Conservation (phyloP, 768 basidiomycete species). For the Pleurotus djamor region DNA sequence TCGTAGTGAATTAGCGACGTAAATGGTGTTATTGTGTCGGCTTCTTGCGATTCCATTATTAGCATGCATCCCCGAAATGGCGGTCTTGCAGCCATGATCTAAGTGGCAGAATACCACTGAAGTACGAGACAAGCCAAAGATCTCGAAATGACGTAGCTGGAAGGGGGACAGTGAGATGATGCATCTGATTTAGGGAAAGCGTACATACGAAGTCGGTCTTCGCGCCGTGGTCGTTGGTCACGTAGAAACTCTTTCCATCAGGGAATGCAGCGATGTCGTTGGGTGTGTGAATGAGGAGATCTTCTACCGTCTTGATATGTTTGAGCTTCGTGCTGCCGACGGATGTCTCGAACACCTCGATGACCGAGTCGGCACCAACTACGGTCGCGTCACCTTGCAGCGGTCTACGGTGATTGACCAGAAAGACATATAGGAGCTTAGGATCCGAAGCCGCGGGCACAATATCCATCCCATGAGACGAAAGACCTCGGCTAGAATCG, state of each 20-base stretch:
- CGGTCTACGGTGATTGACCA: conserved; percentile 70
- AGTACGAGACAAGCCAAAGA: conserved; percentile 31
- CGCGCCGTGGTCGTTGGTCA: conserved; percentile 64
- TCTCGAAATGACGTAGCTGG: conserved; percentile 13
- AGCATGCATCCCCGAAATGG: conserved; percentile 41
- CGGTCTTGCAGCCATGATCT: conserved; percentile 59
- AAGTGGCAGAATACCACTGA: conserved; percentile 67
- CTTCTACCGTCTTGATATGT: conserved; percentile 59
- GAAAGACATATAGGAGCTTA: conserved; percentile 41
- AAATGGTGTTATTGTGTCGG: conserved; percentile 54
- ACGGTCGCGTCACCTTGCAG: conserved; percentile 28
- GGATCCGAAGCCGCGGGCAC: conserved; percentile 35
- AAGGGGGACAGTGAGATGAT: neutral
- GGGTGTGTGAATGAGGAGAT: conserved; percentile 54
- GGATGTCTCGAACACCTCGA: conserved; percentile 66
- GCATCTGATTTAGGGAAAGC: neutral
- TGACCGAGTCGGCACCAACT: conserved; percentile 67
- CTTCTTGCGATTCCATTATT: conserved; percentile 64
- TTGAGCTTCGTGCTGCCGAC: conserved; percentile 39
- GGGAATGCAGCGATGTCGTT: conserved; percentile 70
- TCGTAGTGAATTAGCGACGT: conserved; percentile 45
- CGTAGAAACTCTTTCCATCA: conserved; percentile 63
- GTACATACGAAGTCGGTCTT: conserved; percentile 54
- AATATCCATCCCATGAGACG: conserved; percentile 52
- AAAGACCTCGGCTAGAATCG: conserved; percentile 26